Base-by-base conservation (phyloP, 2,329 filamentous ascomycete genomes). In the Raffaelea albimanens region DNA sequence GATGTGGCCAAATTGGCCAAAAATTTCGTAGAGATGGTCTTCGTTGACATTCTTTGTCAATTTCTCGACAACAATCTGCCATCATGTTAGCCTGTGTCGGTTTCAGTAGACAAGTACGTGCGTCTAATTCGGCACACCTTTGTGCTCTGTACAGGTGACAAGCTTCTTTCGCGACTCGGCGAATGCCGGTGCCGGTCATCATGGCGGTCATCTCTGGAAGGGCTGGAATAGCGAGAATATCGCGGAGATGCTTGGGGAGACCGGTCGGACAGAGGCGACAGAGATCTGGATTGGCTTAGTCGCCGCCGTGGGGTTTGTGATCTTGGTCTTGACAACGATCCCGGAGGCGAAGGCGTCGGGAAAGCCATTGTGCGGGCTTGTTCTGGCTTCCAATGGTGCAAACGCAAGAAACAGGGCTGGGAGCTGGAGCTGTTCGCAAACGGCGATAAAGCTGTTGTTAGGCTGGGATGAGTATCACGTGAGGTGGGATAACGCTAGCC, bases 31-130 rank as follows among this genome's bases (percentile, higher is more conserved):
- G 7, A 98, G 71, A 59, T 98, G 93, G 18, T 78, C 78, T 62
- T 91, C 87, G 50, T 87, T 94, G 57, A 98, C 84, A 59, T 95
- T 97, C 65, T 94, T 95, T 4, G 91, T 95, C 59, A 98, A 74
- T 53, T 94, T 90, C 66, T 98, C 93, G 42, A 98, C 85, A 18
- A 98, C 88, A 61, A 98, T 90, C 87, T 96, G 58, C 22, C 20
- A 33, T 43, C 42, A 40, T 36, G 44, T 53, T 23, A 48, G 47
- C 14, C 25, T 29, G 25, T n/a, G n/a, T n/a, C n/a, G n/a, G n/a
- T n/a, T n/a, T n/a, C n/a, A n/a, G n/a, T n/a, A n/a, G n/a, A n/a
- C n/a, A n/a, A n/a, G n/a, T n/a, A n/a, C n/a, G n/a, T n/a, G n/a
- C n/a, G n/a, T n/a, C n/a, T n/a, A n/a, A n/a, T n/a, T n/a, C n/a